phyloP scores from a whole-genome alignment of 2,329 filamentous ascomycete species.

The Colletotrichum sansevieriae region DNA sequence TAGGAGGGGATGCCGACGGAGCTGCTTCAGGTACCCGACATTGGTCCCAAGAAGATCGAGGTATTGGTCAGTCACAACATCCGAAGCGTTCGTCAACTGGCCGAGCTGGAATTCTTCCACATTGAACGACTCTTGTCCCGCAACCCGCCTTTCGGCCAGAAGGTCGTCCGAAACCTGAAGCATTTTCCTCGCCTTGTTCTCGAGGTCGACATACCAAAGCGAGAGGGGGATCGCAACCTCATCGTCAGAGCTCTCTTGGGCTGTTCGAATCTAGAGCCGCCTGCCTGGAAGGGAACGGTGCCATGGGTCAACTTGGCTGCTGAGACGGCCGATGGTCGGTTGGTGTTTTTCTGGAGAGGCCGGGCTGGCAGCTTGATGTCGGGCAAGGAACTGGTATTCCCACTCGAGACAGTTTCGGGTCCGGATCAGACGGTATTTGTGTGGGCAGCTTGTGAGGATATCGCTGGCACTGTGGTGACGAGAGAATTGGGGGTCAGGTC shows the following conservation, averaged over 20 bases:
- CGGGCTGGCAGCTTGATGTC: constrained; percentile 75
- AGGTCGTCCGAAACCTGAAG: constrained; percentile 73
- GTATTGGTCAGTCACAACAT: constrained; percentile 81
- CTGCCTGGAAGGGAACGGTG: constrained; percentile 72
- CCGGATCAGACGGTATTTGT: constrained; percentile 69
- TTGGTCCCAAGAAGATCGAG: constrained; percentile 81
- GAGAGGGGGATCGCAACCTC: constrained; percentile 49
- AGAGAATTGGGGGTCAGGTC: too few relatives aligned
- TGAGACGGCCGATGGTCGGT: constrained; percentile 75
- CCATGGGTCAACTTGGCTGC: constrained; percentile 81
- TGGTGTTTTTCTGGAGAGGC: constrained; percentile 76
- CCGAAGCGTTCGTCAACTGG: constrained; percentile 77
- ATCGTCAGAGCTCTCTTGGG: constrained; percentile 76
- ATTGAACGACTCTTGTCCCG: constrained; percentile 84
- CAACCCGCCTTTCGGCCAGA: constrained; percentile 86
- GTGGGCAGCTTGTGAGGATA: constrained; percentile 87
- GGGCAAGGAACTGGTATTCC: constrained; percentile 68
- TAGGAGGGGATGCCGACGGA: constrained; percentile 83
- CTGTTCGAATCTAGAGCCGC: constrained; percentile 75
- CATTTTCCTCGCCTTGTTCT: constrained; percentile 75
- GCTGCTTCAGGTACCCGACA: constrained; percentile 83
- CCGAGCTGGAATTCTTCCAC: constrained; percentile 73
- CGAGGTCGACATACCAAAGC: constrained; percentile 53
- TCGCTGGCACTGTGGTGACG: constrained; percentile 71
- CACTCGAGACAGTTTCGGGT: constrained; percentile 60